Conservation (phyloP, 2,329 filamentous ascomycete genomes). For the Cadophora luteo-olivacea region DNA sequence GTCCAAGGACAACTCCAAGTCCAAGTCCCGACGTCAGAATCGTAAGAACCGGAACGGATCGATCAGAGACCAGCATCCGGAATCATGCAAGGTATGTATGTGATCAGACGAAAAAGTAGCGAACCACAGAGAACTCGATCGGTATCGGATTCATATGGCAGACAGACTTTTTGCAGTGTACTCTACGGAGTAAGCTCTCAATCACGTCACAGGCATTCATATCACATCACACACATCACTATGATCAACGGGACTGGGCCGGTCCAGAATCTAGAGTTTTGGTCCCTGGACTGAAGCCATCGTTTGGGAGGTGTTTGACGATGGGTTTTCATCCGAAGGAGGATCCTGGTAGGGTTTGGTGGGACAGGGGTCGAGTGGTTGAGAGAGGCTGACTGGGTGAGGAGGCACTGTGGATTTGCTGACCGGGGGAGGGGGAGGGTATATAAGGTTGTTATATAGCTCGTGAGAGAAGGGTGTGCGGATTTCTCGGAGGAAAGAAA, state of each 20-base stretch:
- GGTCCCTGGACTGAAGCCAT: constrained; percentile 1
- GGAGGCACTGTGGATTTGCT: too few relatives aligned
- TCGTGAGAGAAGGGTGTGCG: background rate
- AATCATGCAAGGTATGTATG: background rate
- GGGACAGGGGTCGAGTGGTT: background rate
- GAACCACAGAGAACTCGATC: background rate
- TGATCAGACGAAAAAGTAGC: background rate
- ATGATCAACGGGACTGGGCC: background rate
- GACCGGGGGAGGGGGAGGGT: background rate
- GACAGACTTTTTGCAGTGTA: too few relatives aligned
- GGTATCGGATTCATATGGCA: background rate
- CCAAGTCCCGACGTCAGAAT: too few relatives aligned
- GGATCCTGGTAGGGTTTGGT: background rate
- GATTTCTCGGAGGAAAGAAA: background rate
- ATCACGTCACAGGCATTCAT: too few relatives aligned
- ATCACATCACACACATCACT: background rate
- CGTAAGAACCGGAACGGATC: background rate
- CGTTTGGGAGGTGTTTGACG: constrained; percentile 18
- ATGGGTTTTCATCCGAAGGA: constrained; percentile 12
- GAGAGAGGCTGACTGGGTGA: background rate
- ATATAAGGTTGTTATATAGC: constrained; percentile 5
- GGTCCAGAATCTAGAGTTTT: background rate
- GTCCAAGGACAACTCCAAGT: background rate
- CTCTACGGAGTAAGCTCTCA: too few relatives aligned
- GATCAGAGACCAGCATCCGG: background rate